These are phyloP conservation scores for Lagenidium sp. DNA, from an alignment of 352 stramenopile species.

Conservation along the genomic window DNA sequence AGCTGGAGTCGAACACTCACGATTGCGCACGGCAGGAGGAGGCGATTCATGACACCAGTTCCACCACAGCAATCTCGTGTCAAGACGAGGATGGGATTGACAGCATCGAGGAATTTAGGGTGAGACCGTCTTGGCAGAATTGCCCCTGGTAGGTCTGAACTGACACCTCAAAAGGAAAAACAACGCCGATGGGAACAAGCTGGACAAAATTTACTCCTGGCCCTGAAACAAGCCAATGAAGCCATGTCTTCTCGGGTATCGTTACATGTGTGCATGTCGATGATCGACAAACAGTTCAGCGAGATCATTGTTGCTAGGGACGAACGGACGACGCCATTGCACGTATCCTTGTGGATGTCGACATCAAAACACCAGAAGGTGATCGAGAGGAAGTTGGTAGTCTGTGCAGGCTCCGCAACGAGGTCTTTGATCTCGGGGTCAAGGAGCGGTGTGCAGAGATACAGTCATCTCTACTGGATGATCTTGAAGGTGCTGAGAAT, in stretches of 20 bases:
- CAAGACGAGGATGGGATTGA: too few relatives aligned
- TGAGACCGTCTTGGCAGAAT: too few relatives aligned
- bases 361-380: background rate
- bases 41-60: background rate
- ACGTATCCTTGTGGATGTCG: conserved; percentile 7
- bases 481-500: conserved; percentile 22
- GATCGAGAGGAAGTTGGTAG: too few relatives aligned
- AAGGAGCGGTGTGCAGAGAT: conserved; percentile 28
- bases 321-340: background rate
- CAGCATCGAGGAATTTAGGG: too few relatives aligned
- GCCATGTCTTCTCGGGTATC: too few relatives aligned
- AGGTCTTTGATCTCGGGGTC: conserved; percentile 48
- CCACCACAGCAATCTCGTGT: too few relatives aligned
- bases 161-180: background rate
- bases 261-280: too few relatives aligned
- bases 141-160: too few relatives aligned
- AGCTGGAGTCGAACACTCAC: too few relatives aligned
- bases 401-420: too few relatives aligned
- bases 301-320: background rate
- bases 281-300: too few relatives aligned
- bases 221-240: conserved; percentile 1
- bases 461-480: conserved; percentile 18
- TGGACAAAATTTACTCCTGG: background rate
- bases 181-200: background rate
- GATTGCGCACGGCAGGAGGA: too few relatives aligned